These are phyloP conservation scores for Capsaspora owczarzaki DNA, from an alignment of 78 protist species.

Conservation along the genomic window DNA sequence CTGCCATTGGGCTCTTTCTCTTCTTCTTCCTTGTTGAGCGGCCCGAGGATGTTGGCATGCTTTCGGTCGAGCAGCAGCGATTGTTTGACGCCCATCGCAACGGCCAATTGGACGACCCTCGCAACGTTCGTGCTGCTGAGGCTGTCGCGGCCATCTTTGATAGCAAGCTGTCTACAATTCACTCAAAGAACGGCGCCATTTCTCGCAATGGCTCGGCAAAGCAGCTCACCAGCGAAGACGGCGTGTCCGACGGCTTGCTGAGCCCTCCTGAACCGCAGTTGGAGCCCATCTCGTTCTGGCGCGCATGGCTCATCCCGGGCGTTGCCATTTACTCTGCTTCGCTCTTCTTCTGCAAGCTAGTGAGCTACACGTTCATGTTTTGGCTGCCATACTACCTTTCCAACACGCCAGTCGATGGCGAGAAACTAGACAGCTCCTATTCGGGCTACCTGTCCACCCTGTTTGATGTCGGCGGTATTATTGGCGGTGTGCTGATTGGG, in stretches of 20 bases:
- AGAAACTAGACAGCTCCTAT: not conserved
- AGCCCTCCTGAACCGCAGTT: too few relatives aligned
- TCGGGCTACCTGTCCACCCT: not conserved
- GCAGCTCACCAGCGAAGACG: not conserved
- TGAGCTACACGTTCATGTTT: not conserved
- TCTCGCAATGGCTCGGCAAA: too few relatives aligned
- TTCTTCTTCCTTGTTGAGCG: not conserved
- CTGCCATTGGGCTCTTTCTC: not conserved
- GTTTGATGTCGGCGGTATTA: not conserved
- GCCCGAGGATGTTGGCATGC: not conserved
- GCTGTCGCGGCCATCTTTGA: not conserved
- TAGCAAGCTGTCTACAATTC: too few relatives aligned
- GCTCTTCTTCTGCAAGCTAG: conserved; percentile 3
- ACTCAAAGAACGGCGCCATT: not conserved
- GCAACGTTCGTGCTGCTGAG: too few relatives aligned
- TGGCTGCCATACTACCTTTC: not conserved
- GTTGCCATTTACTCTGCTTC: not conserved
- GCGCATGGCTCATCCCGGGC: not conserved
- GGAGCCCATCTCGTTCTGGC: not conserved
- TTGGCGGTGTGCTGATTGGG: not conserved
- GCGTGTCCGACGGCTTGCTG: not conserved
- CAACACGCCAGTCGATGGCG: not conserved
- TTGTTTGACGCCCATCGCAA: too few relatives aligned
- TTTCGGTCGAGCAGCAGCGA: too few relatives aligned
- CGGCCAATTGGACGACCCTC: too few relatives aligned